These are phyloP conservation scores for Gleditsia sinensis DNA, from an alignment of 306 rosid species.

Conservation along the genomic window DNA sequence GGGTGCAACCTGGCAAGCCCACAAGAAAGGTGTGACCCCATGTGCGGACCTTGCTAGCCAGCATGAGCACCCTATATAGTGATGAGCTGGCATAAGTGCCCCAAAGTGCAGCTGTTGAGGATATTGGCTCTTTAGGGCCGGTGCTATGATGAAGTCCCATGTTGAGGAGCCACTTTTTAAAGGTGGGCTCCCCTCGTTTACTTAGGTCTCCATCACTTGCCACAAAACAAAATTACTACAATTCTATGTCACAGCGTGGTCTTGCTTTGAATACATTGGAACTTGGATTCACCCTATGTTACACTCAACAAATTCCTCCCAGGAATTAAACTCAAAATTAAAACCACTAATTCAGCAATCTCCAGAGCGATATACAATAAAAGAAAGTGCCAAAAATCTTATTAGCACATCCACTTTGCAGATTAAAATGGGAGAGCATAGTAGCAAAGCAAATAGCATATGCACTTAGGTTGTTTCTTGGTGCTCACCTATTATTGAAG, in stretches of 20 bases:
- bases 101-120: too few species aligned
- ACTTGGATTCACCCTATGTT: background rate
- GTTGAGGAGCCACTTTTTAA: too few species aligned
- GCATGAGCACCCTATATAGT: too few species aligned
- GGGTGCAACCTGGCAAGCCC: too few species aligned
- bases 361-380: slow-evolving; percentile 4
- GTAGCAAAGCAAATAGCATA: slow-evolving; percentile 18
- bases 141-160: too few species aligned
- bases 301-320: background rate
- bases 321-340: slow-evolving; percentile 11
- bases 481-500: slow-evolving; percentile 93
- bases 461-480: slow-evolving; percentile 29
- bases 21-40: too few species aligned
- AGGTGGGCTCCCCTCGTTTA: too few species aligned
- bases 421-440: background rate
- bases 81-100: too few species aligned
- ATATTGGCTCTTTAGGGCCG: too few species aligned
- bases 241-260: background rate
- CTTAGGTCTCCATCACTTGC: too few species aligned
- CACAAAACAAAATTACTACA: background rate
- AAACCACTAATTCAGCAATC: background rate
- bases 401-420: background rate
- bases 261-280: slow-evolving; percentile 2
- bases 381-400: slow-evolving; percentile 7
- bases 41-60: too few species aligned